Percentiles rank a stretch among this genome's conserved stretches.
Conservation (phyloP, 352 stramenopile genomes). For the Phytophthora brassicae region DNA sequence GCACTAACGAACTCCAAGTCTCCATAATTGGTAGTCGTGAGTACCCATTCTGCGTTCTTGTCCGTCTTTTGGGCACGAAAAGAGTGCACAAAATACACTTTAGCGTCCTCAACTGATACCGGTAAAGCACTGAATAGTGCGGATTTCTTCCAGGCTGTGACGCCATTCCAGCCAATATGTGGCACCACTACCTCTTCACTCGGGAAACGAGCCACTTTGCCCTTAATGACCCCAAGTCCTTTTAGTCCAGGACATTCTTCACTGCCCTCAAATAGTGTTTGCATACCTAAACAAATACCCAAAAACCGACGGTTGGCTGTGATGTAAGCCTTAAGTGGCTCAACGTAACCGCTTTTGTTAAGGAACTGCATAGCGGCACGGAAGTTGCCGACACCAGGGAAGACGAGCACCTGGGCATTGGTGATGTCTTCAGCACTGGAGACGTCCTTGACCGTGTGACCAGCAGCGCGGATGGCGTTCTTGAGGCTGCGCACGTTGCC, state of each 20-base stretch:
- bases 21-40: constrained; percentile 96
- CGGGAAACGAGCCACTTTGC: constrained; percentile 90
- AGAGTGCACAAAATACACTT: constrained; percentile 98
- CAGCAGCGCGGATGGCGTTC: constrained; percentile 94
- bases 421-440: constrained; percentile 89
- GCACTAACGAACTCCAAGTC: constrained; percentile 91
- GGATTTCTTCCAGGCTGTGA: constrained; percentile 89
- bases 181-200: constrained; percentile 85
- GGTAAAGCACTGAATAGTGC: constrained; percentile 59
- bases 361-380: constrained; percentile 93
- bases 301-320: constrained; percentile 91
- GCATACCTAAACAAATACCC: constrained; percentile 98
- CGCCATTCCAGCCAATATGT: constrained; percentile 98
- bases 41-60: constrained; percentile 91
- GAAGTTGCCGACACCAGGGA: constrained; percentile 87
- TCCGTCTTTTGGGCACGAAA: constrained; percentile 83
- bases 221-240: constrained; percentile 93
- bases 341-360: constrained; percentile 84
- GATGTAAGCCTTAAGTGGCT: constrained; percentile 90
- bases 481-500: constrained; percentile 97
- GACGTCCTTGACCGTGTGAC: constrained; percentile 90
- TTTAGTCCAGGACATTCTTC: constrained; percentile 89
- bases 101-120: constrained; percentile 36
- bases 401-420: constrained; percentile 83
- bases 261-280: constrained; percentile 97